Evolutionary conservation across 2,329 filamentous ascomycete genomes (phyloP).

Genomic region (Aspergillus spinulosporus): DNA sequence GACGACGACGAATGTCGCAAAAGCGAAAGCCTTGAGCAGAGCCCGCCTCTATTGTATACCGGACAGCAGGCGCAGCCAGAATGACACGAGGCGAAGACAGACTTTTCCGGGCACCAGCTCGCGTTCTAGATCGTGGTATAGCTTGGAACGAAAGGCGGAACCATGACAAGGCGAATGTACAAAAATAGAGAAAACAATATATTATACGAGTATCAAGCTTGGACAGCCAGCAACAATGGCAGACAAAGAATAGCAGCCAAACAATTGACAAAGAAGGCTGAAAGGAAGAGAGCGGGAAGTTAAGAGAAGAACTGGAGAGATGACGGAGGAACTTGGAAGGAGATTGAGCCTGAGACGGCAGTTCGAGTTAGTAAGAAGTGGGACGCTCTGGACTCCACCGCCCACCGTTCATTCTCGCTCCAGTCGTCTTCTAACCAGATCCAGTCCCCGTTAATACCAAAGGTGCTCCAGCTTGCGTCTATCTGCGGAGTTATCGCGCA

Average conservation of each 20-base stretch:
- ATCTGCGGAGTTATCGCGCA: constrained; percentile 5
- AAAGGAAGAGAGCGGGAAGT: not conserved
- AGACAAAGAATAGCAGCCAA: constrained; percentile 2
- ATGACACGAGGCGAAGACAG: constrained; percentile 6
- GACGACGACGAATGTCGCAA: constrained; percentile 4
- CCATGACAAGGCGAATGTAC: constrained; percentile 9
- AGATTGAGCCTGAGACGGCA: not conserved
- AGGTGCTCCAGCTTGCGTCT: not conserved
- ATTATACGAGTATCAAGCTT: not conserved
- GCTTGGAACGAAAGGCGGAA: constrained; percentile 6
- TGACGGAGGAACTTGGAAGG: not conserved
- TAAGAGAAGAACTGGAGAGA: constrained; percentile 3
- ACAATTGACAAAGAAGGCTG: constrained; percentile 6
- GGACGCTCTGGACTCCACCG: constrained; percentile 1
- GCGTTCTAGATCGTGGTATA: constrained; percentile 10
- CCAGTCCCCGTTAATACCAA: constrained; percentile 6
- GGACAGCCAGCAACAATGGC: constrained; percentile 1
- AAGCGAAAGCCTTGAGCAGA: constrained; percentile 10
- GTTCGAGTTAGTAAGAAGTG: constrained; percentile 7
- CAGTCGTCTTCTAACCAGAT: not conserved
- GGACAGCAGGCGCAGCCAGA: constrained; percentile 3
- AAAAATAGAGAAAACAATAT: not conserved
- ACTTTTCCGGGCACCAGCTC: constrained; percentile 13
- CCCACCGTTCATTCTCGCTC: constrained; percentile 4
- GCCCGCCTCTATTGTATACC: constrained; percentile 14